Evolutionary conservation across 2,329 filamentous ascomycete genomes (phyloP).

Genomic region (Colletotrichum chlorophyti): DNA sequence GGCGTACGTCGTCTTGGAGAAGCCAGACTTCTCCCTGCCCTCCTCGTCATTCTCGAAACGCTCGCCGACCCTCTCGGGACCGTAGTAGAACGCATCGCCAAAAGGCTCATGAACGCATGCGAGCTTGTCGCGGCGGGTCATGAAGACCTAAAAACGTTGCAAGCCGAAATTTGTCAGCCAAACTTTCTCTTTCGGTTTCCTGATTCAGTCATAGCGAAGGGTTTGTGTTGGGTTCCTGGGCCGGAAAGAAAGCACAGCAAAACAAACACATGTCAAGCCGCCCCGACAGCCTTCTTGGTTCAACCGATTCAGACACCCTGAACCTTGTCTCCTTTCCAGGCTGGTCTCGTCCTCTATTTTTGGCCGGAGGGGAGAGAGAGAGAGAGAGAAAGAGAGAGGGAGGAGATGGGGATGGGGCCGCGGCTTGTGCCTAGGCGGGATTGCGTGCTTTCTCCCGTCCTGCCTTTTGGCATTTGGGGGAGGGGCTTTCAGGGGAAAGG

Average conservation of each 20-base stretch:
- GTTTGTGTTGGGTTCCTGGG: neutral
- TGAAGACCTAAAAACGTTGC: conserved; percentile 96
- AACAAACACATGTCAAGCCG: neutral
- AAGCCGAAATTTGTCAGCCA: conserved; percentile 2
- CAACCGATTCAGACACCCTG: conserved; percentile 22
- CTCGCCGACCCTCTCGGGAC: conserved; percentile 83
- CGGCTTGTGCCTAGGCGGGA: no score
- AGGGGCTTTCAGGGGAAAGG: conserved; percentile 5
- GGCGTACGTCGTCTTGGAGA: conserved; percentile 73
- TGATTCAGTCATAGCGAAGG: neutral
- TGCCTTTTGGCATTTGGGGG: neutral
- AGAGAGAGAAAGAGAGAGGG: no score
- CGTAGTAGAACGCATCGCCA: conserved; percentile 95
- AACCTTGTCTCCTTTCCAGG: conserved; percentile 19
- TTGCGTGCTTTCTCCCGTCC: conserved; percentile 8
- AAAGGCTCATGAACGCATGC: conserved; percentile 94
- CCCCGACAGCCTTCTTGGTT: no score
- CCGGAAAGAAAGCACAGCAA: neutral
- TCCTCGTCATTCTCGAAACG: conserved; percentile 76
- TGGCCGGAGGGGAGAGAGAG: no score
- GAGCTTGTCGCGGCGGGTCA: conserved; percentile 85
- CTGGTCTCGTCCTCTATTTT: neutral
- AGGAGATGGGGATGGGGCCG: neutral
- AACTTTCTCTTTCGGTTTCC: neutral
- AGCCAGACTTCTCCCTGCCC: conserved; percentile 66